phyloP scores from a whole-genome alignment of 257 asterid genomes.

The Dorcoceras hygrometricum region DNA sequence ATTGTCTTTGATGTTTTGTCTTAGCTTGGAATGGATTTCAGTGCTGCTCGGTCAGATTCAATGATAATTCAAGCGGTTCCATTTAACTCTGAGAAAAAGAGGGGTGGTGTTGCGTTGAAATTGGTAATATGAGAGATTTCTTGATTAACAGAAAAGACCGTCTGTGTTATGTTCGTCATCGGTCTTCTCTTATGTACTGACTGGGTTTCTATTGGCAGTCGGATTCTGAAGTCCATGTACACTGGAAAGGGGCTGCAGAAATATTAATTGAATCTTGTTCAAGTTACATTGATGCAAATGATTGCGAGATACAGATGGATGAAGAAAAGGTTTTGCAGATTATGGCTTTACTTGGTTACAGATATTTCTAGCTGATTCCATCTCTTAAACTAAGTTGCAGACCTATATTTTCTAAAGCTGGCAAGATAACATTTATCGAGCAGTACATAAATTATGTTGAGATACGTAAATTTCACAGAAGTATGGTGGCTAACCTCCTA shows the following conservation, averaged over 20 bases:
- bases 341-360: background rate
- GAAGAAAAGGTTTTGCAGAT: slow-evolving; percentile 56
- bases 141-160: slow-evolving; percentile 2
- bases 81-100: slow-evolving; percentile 92
- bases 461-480: background rate
- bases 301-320: slow-evolving; percentile 49
- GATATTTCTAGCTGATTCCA: slow-evolving; percentile 6
- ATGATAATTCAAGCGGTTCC: slow-evolving; percentile 82
- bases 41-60: slow-evolving; percentile 51
- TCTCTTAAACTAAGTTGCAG: background rate
- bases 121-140: slow-evolving; percentile 43
- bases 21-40: slow-evolving; percentile 90
- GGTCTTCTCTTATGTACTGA: slow-evolving; percentile 2
- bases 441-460: background rate
- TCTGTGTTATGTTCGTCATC: background rate
- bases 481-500: slow-evolving; percentile 10
- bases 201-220: slow-evolving; percentile 43
- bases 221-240: slow-evolving; percentile 60
- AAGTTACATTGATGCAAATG: slow-evolving; percentile 64
- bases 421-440: background rate
- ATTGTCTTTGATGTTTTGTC: slow-evolving; percentile 19
- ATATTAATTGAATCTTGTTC: slow-evolving; percentile 74
- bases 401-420: slow-evolving; percentile 4
- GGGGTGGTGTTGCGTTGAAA: slow-evolving; percentile 87
- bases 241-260: slow-evolving; percentile 98